Base-by-base conservation (phyloP, 2,329 filamentous ascomycete species). In the Exophiala lecanii-corni region DNA sequence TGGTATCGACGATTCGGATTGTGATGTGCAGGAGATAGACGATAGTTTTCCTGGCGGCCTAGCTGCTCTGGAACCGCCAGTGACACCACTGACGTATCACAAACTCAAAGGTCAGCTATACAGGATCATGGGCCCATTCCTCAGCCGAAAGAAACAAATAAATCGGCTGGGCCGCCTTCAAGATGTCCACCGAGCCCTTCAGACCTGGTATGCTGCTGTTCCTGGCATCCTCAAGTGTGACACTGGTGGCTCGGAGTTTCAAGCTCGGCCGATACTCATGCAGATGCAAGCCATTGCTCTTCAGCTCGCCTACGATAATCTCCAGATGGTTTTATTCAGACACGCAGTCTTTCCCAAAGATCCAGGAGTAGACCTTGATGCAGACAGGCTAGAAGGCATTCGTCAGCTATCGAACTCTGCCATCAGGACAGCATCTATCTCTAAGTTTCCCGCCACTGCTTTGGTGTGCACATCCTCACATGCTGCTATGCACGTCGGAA, bases 81-180 rank as follows among this genome's bases (percentile, higher is more conserved):
- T 30, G 18, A 16, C 38, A 32, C 15, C 38, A 3, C 21, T 41
- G 25, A 41, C 38, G 26, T 41, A 41, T 33, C 38, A 41, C 19
- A 32, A 33, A 13, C 18, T 41, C 28, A 41, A 41, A 30, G 38
- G n/a, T 20, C 38, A 28, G 12, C 19, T 41, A 20, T 41, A 41
- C 28, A 31, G 38, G 23, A 41, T 41, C 15, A 33, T 41, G 38
- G 38, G 38, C 16, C 28, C 38, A 6, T 41, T 41, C 38, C 38
- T 41, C n/a, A 28, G 38, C 20, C 38, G 38, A 18, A 41, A 33
- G 20, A 41, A 13, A 28, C 38, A 41, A 28, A 41, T 19, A 9
- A 33, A 32, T 21, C 25, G 23, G 15, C 25, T 32, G 18, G 16
- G 38, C 16, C n/a, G 25, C 17, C 13, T 41, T 15, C 25, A 32